phyloP scores from a whole-genome alignment of 192 early-diverging fungal species.

The Dispira simplex region DNA sequence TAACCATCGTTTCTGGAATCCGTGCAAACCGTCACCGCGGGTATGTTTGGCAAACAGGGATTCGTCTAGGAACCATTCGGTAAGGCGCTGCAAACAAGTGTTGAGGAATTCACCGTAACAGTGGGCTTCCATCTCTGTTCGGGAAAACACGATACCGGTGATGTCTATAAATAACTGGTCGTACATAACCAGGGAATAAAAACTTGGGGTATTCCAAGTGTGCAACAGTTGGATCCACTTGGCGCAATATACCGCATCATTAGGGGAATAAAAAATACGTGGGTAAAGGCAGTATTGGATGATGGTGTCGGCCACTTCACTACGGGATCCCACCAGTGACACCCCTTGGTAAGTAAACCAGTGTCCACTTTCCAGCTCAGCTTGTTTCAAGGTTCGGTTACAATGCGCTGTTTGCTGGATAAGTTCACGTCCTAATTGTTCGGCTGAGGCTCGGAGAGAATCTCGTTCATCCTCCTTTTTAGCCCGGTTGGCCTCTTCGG shows the following conservation, averaged over 20 bases:
- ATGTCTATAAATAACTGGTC: slow-evolving; percentile 40
- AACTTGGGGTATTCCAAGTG: slow-evolving; percentile 42
- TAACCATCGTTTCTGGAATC: slow-evolving; percentile 52
- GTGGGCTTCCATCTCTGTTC: slow-evolving; percentile 58
- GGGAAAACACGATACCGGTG: slow-evolving; percentile 31
- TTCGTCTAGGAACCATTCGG: slow-evolving; percentile 34
- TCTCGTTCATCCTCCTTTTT: slow-evolving; percentile 8
- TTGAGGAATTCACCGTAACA: slow-evolving; percentile 54
- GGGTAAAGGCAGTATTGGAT: slow-evolving; percentile 64
- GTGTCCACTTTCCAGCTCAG: slow-evolving; percentile 25
- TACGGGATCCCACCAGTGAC: slow-evolving; percentile 17
- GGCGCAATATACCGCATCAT: slow-evolving; percentile 60
- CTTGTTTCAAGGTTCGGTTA: slow-evolving; percentile 14
- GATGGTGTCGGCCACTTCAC: slow-evolving; percentile 25
- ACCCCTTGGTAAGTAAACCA: slow-evolving; percentile 28
- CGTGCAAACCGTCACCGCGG: slow-evolving; percentile 37
- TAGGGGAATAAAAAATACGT: slow-evolving; percentile 38
- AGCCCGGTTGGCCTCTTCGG: neutral
- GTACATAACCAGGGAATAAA: slow-evolving; percentile 54
- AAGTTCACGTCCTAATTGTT: slow-evolving; percentile 20
- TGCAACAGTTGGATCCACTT: slow-evolving; percentile 62
- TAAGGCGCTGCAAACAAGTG: slow-evolving; percentile 35
- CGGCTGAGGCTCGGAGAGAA: slow-evolving; percentile 7
- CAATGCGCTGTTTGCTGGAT: slow-evolving; percentile 21
- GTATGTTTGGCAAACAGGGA: slow-evolving; percentile 35